Percentiles rank a stretch among this genome's conserved stretches.
Evolutionary conservation across 78 protist genomes (phyloP).

Genomic region (Dictyostelium brefeldianum): DNA sequence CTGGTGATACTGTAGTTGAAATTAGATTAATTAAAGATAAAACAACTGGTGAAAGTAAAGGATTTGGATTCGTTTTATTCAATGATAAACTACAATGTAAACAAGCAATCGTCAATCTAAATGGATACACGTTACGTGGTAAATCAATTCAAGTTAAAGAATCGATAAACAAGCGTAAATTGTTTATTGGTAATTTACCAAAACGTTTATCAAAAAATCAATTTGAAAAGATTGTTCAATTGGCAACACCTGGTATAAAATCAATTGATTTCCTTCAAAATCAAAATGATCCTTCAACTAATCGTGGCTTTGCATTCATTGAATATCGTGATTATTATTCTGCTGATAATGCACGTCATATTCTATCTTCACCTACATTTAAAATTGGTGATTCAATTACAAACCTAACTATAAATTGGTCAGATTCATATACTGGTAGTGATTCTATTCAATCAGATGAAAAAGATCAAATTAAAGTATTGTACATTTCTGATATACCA

Average conservation of each 20-base stretch:
- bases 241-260: conserved; percentile 9
- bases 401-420: conserved; percentile 63
- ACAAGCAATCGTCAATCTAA: background rate
- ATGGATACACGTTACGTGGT: conserved; percentile 34
- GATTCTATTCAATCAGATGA: too few species aligned
- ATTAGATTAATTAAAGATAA: conserved; percentile 59
- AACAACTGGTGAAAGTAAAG: conserved; percentile 29
- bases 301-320: conserved; percentile 66
- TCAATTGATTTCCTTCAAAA: conserved; percentile 30
- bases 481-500: conserved; percentile 53
- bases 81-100: conserved; percentile 37
- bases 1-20: background rate
- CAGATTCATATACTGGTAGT: conserved; percentile 19
- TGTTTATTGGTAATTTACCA: conserved; percentile 66
- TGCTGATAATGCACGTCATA: conserved; percentile 62
- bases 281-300: conserved; percentile 36
- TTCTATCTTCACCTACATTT: background rate
- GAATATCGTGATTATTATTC: conserved; percentile 55
- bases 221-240: background rate
- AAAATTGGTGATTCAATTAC: conserved; percentile 3
- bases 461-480: conserved; percentile 26
- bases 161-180: conserved; percentile 35
- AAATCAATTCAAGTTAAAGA: conserved; percentile 24
- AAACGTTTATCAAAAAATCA: conserved; percentile 29
- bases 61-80: conserved; percentile 50